Percentiles rank a stretch among this genome's conserved stretches.
These are phyloP conservation scores for Candida pseudofarinosa DNA, from an alignment of 805 yeast genomes.

Conservation along the genomic window DNA sequence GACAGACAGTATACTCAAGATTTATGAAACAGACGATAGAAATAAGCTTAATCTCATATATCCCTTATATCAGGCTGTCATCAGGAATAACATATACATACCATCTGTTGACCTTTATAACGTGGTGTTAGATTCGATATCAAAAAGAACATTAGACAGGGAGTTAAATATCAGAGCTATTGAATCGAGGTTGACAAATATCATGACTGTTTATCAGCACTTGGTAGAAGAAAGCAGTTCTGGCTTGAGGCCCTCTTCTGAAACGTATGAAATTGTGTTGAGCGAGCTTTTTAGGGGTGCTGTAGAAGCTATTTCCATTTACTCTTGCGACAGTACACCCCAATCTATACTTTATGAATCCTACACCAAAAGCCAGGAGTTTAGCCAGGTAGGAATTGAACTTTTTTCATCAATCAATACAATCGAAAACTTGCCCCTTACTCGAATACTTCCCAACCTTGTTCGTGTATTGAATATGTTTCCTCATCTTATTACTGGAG, in stretches of 20 bases:
- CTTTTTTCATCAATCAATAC: conserved; percentile 44
- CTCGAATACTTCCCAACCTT: conserved; percentile 30
- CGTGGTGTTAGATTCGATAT: conserved; percentile 51
- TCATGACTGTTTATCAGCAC: conserved; percentile 67
- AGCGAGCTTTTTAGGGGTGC: conserved; percentile 48
- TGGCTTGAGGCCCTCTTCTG: conserved; percentile 47
- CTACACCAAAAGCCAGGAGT: conserved; percentile 40
- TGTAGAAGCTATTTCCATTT: conserved; percentile 30
- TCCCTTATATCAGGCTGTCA: conserved; percentile 40
- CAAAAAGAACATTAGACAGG: conserved; percentile 46
- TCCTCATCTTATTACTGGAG: conserved; percentile 24
- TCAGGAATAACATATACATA: conserved; percentile 30
- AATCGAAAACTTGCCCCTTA: conserved; percentile 28
- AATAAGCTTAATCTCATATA: conserved; percentile 30
- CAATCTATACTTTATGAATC: conserved; percentile 49
- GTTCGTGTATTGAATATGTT: conserved; percentile 24
- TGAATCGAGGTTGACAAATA: conserved; percentile 57
- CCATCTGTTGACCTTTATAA: conserved; percentile 54
- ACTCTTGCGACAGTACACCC: conserved; percentile 44
- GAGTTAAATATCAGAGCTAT: conserved; percentile 28
- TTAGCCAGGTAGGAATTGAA: conserved; percentile 42
- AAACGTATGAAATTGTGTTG: conserved; percentile 50
- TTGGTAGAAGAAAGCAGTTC: conserved; percentile 30
- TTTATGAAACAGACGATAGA: conserved; percentile 11
- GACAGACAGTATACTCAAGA: conserved; percentile 13